phyloP scores from a whole-genome alignment of 1,139 yeast species.

The Candida glucosophila region DNA sequence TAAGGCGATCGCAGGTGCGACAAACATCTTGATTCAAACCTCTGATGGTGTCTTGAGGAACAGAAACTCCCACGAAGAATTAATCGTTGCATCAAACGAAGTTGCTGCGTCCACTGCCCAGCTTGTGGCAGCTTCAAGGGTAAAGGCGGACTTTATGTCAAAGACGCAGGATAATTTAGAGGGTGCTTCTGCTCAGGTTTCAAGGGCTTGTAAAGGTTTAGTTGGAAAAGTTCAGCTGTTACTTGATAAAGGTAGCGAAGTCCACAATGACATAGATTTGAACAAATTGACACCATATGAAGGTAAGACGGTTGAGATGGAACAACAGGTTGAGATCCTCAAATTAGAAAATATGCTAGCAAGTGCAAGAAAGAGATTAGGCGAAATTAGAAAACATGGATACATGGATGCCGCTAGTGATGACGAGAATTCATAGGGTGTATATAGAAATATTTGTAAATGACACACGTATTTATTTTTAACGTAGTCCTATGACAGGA shows the following conservation, averaged over 20 bases:
- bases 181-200: constrained; percentile 58
- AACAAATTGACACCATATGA: constrained; percentile 68
- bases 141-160: constrained; percentile 71
- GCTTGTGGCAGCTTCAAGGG: constrained; percentile 86
- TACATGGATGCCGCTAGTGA: constrained; percentile 53
- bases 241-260: constrained; percentile 29
- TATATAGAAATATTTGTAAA: too few species aligned
- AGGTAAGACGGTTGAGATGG: constrained; percentile 85
- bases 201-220: constrained; percentile 64
- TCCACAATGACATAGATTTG: constrained; percentile 58
- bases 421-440: too few species aligned
- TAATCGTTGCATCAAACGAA: constrained; percentile 85
- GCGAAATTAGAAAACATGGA: constrained; percentile 75
- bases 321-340: constrained; percentile 85
- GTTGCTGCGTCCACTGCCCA: constrained; percentile 93
- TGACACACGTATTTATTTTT: too few species aligned
- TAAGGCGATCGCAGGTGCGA: constrained; percentile 78
- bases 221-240: constrained; percentile 63
- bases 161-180: constrained; percentile 73
- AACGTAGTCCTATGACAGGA: too few species aligned
- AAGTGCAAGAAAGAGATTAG: constrained; percentile 71
- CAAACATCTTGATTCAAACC: constrained; percentile 69
- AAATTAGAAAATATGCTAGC: constrained; percentile 68
- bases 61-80: constrained; percentile 65
- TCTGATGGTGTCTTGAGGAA: constrained; percentile 77